Percentiles rank a stretch among this genome's conserved stretches.
These are phyloP conservation scores for Leccinum subtestaceum DNA, from an alignment of 768 basidiomycete genomes.

Conservation along the genomic window DNA sequence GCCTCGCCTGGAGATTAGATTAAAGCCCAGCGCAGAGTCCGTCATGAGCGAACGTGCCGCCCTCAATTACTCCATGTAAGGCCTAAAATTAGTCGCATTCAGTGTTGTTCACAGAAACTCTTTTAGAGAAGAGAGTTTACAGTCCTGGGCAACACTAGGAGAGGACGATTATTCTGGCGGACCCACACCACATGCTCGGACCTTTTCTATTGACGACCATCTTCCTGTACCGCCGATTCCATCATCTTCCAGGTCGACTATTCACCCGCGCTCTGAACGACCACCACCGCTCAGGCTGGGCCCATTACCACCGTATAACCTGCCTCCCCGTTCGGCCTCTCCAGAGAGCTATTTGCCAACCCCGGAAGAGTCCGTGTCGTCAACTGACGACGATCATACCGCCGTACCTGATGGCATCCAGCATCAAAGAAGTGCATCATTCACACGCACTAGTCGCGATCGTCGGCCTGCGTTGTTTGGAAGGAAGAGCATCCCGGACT, in stretches of 20 bases:
- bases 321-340: slow-evolving; percentile 47
- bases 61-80: slow-evolving; percentile 35
- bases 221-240: slow-evolving; percentile 39
- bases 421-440: slow-evolving; percentile 53
- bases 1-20: slow-evolving; percentile 29
- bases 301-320: slow-evolving; percentile 40
- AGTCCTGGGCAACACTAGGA: slow-evolving; percentile 45
- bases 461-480: slow-evolving; percentile 40
- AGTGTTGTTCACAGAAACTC: slow-evolving; percentile 3
- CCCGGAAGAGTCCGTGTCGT: slow-evolving; percentile 53
- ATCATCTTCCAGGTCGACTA: slow-evolving; percentile 26
- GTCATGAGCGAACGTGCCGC: slow-evolving; percentile 42
- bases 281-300: slow-evolving; percentile 51
- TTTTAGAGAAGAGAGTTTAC: slow-evolving; percentile 39
- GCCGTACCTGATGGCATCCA: slow-evolving; percentile 27
- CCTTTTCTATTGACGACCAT: slow-evolving; percentile 61
- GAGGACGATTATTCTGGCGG: slow-evolving; percentile 37
- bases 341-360: slow-evolving; percentile 56
- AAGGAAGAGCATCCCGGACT: slow-evolving; percentile 88
- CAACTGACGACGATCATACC: slow-evolving; percentile 43
- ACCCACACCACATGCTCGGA: slow-evolving; percentile 51
- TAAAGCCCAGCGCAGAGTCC: slow-evolving; percentile 48
- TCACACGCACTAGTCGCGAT: slow-evolving; percentile 39
- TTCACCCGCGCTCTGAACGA: slow-evolving; percentile 33
- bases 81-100: slow-evolving; percentile 1